Percentiles rank a stretch among this genome's conserved stretches.
phyloP scores from a whole-genome alignment of 257 asterid species.

The Nicotiana tabacum region DNA sequence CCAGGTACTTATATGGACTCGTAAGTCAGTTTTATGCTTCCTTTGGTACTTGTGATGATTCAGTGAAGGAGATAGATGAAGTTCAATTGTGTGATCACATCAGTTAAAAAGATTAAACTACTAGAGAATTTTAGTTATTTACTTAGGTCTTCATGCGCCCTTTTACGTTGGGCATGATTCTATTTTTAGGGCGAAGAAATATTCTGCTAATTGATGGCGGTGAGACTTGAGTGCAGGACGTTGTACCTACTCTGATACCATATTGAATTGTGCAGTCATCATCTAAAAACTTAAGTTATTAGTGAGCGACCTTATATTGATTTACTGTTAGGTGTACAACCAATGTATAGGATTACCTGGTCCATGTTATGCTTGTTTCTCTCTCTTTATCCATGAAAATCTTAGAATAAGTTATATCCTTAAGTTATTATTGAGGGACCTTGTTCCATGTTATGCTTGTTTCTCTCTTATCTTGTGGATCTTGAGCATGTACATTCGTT shows the following conservation, averaged over 20 bases:
- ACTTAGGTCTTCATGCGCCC: neutral
- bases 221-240: neutral
- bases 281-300: neutral
- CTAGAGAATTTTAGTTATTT: neutral
- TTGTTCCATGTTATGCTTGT: neutral
- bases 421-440: too few relatives aligned
- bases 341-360: slow-evolving; percentile 1
- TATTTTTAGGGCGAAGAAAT: neutral
- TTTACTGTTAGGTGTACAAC: neutral
- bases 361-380: neutral
- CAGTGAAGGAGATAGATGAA: neutral
- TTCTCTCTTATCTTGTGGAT: slow-evolving; percentile 4
- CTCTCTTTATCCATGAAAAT: neutral
- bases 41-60: slow-evolving; percentile 7
- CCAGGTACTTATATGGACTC: slow-evolving; percentile 55
- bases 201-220: neutral
- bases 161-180: neutral
- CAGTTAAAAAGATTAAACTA: neutral
- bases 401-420: too few relatives aligned
- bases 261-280: neutral
- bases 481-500: neutral
- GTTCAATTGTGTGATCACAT: neutral
- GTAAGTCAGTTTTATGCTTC: slow-evolving; percentile 3
- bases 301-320: neutral
- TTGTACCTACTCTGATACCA: neutral